Conservation (phyloP, 192 early-diverging fungal species). For the Backusella macrospora region DNA sequence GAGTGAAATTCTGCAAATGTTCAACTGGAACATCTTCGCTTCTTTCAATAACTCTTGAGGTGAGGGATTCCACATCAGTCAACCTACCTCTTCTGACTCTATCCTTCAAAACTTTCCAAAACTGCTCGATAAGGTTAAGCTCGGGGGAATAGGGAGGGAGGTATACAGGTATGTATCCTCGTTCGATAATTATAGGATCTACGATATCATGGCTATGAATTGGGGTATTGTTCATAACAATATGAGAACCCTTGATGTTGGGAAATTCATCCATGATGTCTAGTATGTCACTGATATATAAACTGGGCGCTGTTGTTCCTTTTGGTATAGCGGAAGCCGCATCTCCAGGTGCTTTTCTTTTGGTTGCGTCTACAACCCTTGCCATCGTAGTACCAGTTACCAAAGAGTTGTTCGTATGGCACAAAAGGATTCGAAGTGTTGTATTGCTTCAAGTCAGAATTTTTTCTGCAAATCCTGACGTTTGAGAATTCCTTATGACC, state of each 20-base stretch:
- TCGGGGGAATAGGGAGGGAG: no score
- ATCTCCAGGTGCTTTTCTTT: background rate
- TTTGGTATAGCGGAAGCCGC: background rate
- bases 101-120: no score
- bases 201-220: background rate
- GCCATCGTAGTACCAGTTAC: no score
- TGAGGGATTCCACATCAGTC: background rate
- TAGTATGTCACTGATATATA: background rate
- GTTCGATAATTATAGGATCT: no score
- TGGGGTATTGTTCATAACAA: conserved; percentile 29
- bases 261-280: background rate
- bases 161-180: no score
- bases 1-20: conserved; percentile 3
- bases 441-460: no score
- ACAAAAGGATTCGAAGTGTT: no score
- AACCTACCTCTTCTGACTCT: background rate
- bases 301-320: conserved; percentile 3
- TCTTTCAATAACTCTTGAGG: background rate
- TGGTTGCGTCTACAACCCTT: background rate
- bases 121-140: no score
- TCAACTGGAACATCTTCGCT: background rate
- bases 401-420: no score
- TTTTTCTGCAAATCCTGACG: no score
- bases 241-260: background rate
- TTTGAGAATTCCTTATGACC: no score